Conservation (phyloP, 306 rosid genomes). For the Ziziphus jujuba region DNA sequence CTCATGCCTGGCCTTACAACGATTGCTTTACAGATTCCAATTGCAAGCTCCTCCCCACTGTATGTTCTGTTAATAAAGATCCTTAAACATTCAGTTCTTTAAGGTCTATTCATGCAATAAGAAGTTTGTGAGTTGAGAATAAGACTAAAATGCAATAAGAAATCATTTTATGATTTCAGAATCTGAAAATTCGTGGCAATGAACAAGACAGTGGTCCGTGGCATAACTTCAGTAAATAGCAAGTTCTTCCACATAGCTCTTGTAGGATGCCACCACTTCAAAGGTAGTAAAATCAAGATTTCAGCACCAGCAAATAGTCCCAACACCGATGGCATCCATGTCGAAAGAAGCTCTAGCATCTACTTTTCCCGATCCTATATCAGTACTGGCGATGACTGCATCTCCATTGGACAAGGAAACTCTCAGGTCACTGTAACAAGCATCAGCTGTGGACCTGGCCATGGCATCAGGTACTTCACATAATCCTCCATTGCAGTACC, state of each 20-base stretch:
- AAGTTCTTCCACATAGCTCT: conserved; percentile 53
- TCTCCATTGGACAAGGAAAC: conserved; percentile 52
- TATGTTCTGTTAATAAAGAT: conserved; percentile 1
- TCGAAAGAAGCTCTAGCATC: conserved; percentile 41
- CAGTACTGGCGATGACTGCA: conserved; percentile 48
- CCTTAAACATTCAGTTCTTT: neutral
- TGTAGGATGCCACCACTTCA: conserved; percentile 46
- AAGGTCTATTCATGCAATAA: too few relatives aligned
- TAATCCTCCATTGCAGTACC: conserved; percentile 14
- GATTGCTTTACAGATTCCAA: conserved; percentile 39
- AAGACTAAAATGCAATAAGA: neutral
- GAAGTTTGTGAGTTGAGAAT: too few relatives aligned
- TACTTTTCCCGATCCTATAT: conserved; percentile 31
- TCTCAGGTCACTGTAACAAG: conserved; percentile 38
- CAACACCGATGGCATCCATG: conserved; percentile 53
- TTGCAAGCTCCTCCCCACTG: conserved; percentile 52
- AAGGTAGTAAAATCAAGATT: conserved; percentile 42
- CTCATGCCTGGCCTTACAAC: conserved; percentile 52
- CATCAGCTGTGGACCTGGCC: conserved; percentile 52
- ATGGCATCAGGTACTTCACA: conserved; percentile 43
- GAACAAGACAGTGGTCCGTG: conserved; percentile 40
- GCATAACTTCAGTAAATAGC: conserved; percentile 44
- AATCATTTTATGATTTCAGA: conserved; percentile 29
- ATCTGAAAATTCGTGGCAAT: conserved; percentile 42
- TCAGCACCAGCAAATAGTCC: conserved; percentile 44